A percentile compares a stretch with the other conserved stretches of the same genome.
Conservation (phyloP, 768 basidiomycete species). For the Cantharellus anzutake region DNA sequence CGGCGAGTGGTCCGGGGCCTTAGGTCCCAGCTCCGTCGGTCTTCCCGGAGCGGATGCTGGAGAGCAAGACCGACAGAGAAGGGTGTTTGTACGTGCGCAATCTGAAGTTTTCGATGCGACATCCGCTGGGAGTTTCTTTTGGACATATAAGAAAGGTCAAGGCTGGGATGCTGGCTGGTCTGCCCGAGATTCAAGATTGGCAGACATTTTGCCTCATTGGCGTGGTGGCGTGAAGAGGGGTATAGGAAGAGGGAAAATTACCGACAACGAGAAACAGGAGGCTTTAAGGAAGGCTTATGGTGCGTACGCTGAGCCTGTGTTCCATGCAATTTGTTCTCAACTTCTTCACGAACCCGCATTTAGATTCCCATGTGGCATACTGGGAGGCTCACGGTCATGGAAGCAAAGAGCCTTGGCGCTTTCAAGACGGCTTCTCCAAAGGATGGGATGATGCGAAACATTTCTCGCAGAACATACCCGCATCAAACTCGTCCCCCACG, state of each 20-base stretch:
- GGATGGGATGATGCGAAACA: slow-evolving; percentile 56
- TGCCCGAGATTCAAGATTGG: slow-evolving; percentile 40
- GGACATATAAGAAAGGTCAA: slow-evolving; percentile 61
- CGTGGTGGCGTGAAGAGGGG: slow-evolving; percentile 19
- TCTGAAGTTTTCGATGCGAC: slow-evolving; percentile 39
- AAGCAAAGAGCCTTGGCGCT: slow-evolving; percentile 46
- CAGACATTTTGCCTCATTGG: slow-evolving; percentile 38
- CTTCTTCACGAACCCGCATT: background rate
- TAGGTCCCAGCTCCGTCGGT: slow-evolving; percentile 43
- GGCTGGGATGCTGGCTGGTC: slow-evolving; percentile 59
- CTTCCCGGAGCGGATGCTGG: slow-evolving; percentile 17
- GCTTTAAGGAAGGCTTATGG: slow-evolving; percentile 16
- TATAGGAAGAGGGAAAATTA: slow-evolving; percentile 11
- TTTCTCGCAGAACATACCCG: slow-evolving; percentile 25
- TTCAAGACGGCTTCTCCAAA: slow-evolving; percentile 39
- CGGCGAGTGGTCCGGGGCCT: slow-evolving; percentile 63
- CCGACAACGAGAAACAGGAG: slow-evolving; percentile 14
- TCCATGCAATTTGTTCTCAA: background rate
- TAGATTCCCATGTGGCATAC: slow-evolving; percentile 23
- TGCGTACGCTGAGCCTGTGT: slow-evolving; percentile 7
- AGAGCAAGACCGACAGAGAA: slow-evolving; percentile 24
- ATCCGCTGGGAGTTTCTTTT: slow-evolving; percentile 66
- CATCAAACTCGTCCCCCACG: slow-evolving; percentile 23
- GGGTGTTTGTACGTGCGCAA: slow-evolving; percentile 41
- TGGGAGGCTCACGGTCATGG: slow-evolving; percentile 32